Percentiles rank a stretch among this genome's conserved stretches.
Evolutionary conservation across 2,329 filamentous ascomycete species (phyloP).

Genomic region (Hymenoscyphus infarciens): DNA sequence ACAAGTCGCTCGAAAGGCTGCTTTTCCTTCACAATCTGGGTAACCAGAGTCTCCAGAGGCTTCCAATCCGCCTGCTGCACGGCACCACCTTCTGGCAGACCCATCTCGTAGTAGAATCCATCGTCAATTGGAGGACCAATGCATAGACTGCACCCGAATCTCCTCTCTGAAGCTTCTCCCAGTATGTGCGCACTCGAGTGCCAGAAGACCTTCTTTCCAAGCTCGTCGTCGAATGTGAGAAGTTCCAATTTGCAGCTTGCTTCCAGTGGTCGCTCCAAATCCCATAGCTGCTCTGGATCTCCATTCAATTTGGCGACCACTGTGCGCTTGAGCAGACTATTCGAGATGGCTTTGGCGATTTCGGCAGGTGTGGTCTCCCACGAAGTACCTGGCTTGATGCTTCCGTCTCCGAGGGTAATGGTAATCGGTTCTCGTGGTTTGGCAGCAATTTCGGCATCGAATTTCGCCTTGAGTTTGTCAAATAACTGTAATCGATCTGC

Average conservation of each 20-base stretch:
- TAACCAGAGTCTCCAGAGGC: conserved; percentile 74
- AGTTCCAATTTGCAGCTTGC: conserved; percentile 81
- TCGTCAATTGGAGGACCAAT: conserved; percentile 89
- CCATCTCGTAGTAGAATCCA: conserved; percentile 98
- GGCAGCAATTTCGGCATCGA: conserved; percentile 69
- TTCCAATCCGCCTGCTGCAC: conserved; percentile 79
- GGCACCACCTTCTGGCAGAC: conserved; percentile 64
- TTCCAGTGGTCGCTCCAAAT: conserved; percentile 86
- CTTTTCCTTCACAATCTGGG: conserved; percentile 91
- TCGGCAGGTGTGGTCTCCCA: conserved; percentile 88
- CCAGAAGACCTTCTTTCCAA: conserved; percentile 94
- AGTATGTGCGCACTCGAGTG: conserved; percentile 93
- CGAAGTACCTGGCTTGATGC: conserved; percentile 68
- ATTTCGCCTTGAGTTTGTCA: conserved; percentile 80
- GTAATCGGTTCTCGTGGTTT: conserved; percentile 72
- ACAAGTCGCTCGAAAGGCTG: conserved; percentile 89
- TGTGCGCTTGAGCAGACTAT: conserved; percentile 78
- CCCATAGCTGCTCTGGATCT: conserved; percentile 71
- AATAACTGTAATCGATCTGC: conserved; percentile 82
- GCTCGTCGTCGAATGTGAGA: conserved; percentile 69
- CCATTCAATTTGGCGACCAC: conserved; percentile 85
- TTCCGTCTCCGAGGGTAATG: conserved; percentile 70
- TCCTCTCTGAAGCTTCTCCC: conserved; percentile 88
- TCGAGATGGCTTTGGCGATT: conserved; percentile 76
- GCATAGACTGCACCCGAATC: conserved; percentile 88